Evolutionary conservation across 306 rosid species (phyloP).

Genomic region (Sesbania bispinosa): DNA sequence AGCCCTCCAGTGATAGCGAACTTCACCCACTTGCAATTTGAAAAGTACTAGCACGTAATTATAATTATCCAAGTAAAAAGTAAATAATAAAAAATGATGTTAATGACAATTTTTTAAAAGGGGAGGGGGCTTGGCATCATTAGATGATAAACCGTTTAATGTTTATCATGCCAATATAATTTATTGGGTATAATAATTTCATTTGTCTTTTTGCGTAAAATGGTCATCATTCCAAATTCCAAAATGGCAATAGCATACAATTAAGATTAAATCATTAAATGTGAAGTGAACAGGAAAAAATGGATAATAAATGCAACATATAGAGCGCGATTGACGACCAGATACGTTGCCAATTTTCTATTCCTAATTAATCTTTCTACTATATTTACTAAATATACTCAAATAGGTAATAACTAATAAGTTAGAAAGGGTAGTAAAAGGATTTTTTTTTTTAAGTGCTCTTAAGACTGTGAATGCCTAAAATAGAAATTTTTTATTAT

Average conservation of each 20-base stretch:
- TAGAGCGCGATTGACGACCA: neutral
- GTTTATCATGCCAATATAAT: neutral
- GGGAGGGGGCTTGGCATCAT: neutral
- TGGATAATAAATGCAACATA: neutral
- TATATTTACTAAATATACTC: neutral
- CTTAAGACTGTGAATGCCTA: too few species aligned
- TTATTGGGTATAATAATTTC: neutral
- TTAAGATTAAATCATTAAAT: neutral
- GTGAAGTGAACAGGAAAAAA: neutral
- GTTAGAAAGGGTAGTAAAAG: neutral
- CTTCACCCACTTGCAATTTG: constrained; percentile 21
- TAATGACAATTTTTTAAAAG: neutral
- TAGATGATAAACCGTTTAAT: neutral
- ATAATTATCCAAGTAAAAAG: neutral
- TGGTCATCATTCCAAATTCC: neutral
- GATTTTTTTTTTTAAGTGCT: too few species aligned
- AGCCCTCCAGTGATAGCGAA: neutral
- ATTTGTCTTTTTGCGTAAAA: neutral
- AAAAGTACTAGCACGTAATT: neutral
- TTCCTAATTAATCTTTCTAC: neutral
- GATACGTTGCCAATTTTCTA: neutral
- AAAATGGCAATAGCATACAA: neutral
- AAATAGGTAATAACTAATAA: too few species aligned
- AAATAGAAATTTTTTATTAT: too few species aligned
- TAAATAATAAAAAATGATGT: neutral